Evolutionary conservation across 2,329 filamentous ascomycete genomes (phyloP).

Genomic region (Penicillium sp.): DNA sequence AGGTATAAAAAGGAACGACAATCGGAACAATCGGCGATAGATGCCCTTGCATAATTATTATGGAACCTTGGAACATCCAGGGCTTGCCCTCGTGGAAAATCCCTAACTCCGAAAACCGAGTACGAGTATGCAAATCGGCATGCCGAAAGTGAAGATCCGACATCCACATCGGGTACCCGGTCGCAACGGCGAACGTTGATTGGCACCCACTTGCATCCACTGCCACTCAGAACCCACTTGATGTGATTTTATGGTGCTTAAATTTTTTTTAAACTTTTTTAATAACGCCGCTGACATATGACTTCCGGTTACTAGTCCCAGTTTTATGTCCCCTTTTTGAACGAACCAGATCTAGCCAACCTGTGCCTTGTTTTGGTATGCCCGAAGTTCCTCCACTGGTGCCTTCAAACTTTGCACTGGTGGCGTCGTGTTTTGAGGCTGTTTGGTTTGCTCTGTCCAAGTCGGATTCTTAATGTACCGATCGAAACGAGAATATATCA

Average conservation of each 20-base stretch:
- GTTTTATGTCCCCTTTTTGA: background rate
- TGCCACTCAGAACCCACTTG: background rate
- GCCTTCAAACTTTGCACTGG: background rate
- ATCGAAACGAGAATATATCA: background rate
- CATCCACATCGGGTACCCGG: constrained; percentile 1
- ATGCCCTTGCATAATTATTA: background rate
- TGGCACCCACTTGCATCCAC: background rate
- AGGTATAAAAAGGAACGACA: background rate
- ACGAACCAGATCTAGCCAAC: background rate
- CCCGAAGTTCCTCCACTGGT: background rate
- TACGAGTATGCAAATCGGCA: background rate
- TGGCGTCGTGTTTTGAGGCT: background rate
- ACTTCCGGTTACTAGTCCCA: background rate
- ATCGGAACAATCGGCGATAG: background rate
- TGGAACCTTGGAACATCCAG: background rate
- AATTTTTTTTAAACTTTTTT: background rate
- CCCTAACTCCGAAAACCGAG: background rate
- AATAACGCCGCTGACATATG: background rate
- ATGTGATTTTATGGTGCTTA: background rate
- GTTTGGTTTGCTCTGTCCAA: background rate
- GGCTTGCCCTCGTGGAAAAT: background rate
- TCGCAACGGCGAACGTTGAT: background rate
- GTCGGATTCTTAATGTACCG: background rate
- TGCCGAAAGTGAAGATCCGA: background rate
- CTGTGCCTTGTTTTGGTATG: background rate